Base-by-base conservation (phyloP, 2,329 filamentous ascomycete species). In the Aureobasidium sp. region DNA sequence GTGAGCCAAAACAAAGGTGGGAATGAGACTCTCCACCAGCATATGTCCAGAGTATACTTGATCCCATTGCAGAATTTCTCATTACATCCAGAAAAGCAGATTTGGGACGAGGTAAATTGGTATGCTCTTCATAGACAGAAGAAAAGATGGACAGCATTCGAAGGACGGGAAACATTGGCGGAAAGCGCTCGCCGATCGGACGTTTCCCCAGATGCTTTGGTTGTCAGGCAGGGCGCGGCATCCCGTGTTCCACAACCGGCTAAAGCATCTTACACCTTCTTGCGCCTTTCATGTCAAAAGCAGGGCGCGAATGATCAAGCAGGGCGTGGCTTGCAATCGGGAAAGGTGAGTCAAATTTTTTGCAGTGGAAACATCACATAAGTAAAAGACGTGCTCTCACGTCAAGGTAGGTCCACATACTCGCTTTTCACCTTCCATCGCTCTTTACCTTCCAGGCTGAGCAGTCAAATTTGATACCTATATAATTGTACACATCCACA, bases 351-450 rank as follows among this genome's bases (percentile, higher is more conserved):
- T 60, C 57, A 60, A 60, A n/a, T n/a, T 41, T 55, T 32, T 24
- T 2, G 24, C 7, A 6, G 41, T 9, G 29, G 15, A 36, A 43
- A 51, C 57, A 46, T 32, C 20, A 51, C 24, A 51, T 37, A 60
- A 59, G 43, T 37, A 48, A 39, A 39, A 46, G n/a, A 17, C 20
- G 34, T 37, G 55, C 43, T 59, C 32, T 39, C 34, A 37, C 43
- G 20, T 47, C 29, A 37, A 39, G 15, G 55, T 37, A 37, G 55
- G 24, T 48, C 55, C 41, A 37, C 55, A 59, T 47, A 51, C 44
- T 60, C 44, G 44, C 57, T 60, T 41, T 43, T 34, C 46, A 51
- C 44, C 47, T 60, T 41, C 57, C 57, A 34, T 60, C 46, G 57
- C 46, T 50, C 44, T 43, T 51, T 24, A 24, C 57, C 34, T 60